Conservation (phyloP, 164 flowering plant species). For the Berberis thunbergii region DNA sequence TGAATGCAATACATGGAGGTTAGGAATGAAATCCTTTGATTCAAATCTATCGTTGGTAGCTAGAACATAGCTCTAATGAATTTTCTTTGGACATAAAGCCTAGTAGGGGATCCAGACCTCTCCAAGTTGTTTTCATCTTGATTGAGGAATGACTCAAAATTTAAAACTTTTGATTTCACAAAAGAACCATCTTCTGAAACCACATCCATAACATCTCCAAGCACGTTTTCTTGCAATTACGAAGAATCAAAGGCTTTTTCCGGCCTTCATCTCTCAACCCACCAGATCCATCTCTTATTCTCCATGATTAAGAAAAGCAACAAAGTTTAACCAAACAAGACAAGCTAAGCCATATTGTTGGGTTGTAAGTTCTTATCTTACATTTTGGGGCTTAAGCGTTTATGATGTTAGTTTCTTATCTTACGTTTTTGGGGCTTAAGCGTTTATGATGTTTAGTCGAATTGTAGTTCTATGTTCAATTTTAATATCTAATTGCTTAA, state of each 20-base stretch:
- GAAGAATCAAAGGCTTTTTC: conserved; percentile 40
- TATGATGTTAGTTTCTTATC: no score
- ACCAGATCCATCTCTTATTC: conserved; percentile 51
- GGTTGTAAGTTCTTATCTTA: no score
- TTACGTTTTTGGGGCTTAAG: no score
- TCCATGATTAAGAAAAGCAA: conserved; percentile 52
- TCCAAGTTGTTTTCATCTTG: conserved; percentile 33
- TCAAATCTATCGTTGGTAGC: conserved; percentile 45
- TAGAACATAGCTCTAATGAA: conserved; percentile 48
- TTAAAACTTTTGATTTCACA: conserved; percentile 48
- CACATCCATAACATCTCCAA: conserved; percentile 83
- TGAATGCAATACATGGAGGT: conserved; percentile 30
- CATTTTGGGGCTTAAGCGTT: no score
- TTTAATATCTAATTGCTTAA: no score
- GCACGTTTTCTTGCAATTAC: conserved; percentile 72
- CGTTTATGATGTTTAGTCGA: no score
- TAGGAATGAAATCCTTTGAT: conserved; percentile 41
- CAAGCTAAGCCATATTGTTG: no score
- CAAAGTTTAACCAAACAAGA: conserved; percentile 29
- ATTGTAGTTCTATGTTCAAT: no score
- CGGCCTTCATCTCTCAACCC: conserved; percentile 31
- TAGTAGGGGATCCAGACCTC: conserved; percentile 49
- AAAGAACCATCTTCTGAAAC: conserved; percentile 92
- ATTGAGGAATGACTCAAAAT: conserved; percentile 30
- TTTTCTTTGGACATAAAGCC: conserved; percentile 54